Evolutionary conservation across 768 basidiomycete genomes (phyloP).

Genomic region (Naganishia kalamii): DNA sequence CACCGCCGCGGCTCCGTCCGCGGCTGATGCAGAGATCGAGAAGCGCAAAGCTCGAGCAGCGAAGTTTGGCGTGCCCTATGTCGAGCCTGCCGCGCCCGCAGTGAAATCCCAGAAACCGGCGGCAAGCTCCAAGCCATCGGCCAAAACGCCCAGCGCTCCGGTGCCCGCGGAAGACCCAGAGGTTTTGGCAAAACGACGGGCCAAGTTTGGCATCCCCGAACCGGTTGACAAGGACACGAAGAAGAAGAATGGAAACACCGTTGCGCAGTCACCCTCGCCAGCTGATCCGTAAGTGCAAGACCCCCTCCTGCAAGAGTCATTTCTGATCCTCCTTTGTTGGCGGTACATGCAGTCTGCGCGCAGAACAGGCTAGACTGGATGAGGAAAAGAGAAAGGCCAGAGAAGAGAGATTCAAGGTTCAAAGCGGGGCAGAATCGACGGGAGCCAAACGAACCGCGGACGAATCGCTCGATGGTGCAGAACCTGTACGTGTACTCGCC

Average conservation of each 20-base stretch:
- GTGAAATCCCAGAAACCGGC: neutral
- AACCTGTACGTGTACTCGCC: neutral
- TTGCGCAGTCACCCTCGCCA: neutral
- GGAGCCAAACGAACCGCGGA: neutral
- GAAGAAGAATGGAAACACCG: neutral
- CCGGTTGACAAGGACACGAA: neutral
- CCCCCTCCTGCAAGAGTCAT: too few relatives aligned
- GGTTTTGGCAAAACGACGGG: constrained; percentile 8
- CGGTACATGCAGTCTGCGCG: neutral
- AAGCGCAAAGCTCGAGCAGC: constrained; percentile 20
- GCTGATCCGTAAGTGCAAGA: neutral
- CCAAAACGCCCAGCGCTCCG: neutral
- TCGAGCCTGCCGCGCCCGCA: neutral
- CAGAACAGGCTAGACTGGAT: neutral
- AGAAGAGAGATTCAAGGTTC: neutral
- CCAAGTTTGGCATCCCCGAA: constrained; percentile 9
- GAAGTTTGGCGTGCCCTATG: constrained; percentile 19
- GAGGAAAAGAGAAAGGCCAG: neutral
- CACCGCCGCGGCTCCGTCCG: neutral
- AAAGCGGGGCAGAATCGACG: neutral
- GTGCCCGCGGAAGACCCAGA: neutral
- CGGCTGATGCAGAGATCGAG: constrained; percentile 2
- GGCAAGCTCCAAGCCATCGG: neutral
- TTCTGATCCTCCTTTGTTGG: too few relatives aligned
- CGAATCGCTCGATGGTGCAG: neutral